Evolutionary conservation across 225 moss, liverwort and hornwort genomes (phyloP).

Genomic region (Asterella californica): DNA sequence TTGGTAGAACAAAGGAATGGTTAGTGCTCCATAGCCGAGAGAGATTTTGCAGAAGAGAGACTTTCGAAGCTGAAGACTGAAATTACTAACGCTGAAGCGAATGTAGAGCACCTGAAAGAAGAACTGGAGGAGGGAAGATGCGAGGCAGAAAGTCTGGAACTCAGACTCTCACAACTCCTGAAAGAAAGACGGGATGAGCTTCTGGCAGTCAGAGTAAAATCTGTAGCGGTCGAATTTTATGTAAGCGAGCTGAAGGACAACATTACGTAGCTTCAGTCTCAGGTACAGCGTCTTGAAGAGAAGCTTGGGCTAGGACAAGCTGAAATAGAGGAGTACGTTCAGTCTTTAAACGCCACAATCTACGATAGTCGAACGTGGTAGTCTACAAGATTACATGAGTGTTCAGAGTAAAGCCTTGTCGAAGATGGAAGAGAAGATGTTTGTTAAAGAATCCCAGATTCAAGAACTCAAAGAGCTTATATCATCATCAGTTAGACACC

Average conservation of each 20-base stretch:
- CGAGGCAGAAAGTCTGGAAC: neutral
- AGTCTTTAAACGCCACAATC: neutral
- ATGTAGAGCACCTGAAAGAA: slow-evolving; percentile 6
- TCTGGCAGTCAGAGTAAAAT: neutral
- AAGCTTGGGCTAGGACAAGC: neutral
- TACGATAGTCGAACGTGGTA: slow-evolving; percentile 9
- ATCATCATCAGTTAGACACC: neutral
- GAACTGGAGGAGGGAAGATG: slow-evolving; percentile 19
- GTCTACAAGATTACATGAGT: neutral
- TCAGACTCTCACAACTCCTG: neutral
- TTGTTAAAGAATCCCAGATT: neutral
- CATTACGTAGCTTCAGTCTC: neutral
- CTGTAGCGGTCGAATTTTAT: neutral
- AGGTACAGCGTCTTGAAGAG: neutral
- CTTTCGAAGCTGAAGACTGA: slow-evolving; percentile 2
- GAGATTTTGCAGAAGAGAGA: neutral
- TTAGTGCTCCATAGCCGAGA: neutral
- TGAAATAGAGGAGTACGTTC: neutral
- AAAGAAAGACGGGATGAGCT: neutral
- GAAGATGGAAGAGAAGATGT: neutral
- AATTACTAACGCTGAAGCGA: neutral
- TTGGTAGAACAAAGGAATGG: neutral
- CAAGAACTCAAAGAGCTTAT: neutral
- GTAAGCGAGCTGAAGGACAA: neutral
- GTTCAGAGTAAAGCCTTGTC: slow-evolving; percentile 1